Evolutionary conservation across 73 alveolate species (phyloP).

Genomic region (Paramecium octaurelia): DNA sequence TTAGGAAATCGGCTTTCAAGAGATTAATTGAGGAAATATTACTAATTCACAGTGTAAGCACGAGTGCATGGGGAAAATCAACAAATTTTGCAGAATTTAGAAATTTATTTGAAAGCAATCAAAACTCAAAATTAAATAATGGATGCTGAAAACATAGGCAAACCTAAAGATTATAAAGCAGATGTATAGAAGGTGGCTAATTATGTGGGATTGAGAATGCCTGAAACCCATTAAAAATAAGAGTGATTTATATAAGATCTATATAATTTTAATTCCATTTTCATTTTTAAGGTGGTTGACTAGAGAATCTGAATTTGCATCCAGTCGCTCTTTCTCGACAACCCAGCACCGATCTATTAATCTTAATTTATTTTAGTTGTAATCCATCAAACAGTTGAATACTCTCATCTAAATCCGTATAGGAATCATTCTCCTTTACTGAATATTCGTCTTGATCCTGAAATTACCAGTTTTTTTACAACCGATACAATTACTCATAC

Average conservation of each 20-base stretch:
- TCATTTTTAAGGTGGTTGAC: constrained; percentile 23
- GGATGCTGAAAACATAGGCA: background rate
- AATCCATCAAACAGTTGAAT: constrained; percentile 26
- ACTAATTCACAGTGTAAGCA: background rate
- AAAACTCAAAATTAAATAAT: background rate
- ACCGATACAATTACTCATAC: background rate
- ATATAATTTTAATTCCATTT: background rate
- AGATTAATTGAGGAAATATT: background rate
- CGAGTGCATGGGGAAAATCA: background rate
- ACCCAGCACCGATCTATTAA: constrained; percentile 26
- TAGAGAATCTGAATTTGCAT: background rate
- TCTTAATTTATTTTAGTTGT: background rate
- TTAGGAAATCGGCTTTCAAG: background rate
- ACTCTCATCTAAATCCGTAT: constrained; percentile 45
- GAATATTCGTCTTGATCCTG: constrained; percentile 32
- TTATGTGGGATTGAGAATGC: constrained; percentile 39
- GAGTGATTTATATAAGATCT: background rate
- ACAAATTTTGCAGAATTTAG: background rate
- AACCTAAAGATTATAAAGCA: background rate
- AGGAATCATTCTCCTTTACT: constrained; percentile 5
- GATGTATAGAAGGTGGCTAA: background rate
- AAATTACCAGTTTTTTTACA: background rate
- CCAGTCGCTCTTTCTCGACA: constrained; percentile 35
- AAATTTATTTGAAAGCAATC: background rate
- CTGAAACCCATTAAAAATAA: background rate